Evolutionary conservation across 495 filamentous ascomycete genomes (phyloP).

Genomic region (Cercophora newfieldiana): DNA sequence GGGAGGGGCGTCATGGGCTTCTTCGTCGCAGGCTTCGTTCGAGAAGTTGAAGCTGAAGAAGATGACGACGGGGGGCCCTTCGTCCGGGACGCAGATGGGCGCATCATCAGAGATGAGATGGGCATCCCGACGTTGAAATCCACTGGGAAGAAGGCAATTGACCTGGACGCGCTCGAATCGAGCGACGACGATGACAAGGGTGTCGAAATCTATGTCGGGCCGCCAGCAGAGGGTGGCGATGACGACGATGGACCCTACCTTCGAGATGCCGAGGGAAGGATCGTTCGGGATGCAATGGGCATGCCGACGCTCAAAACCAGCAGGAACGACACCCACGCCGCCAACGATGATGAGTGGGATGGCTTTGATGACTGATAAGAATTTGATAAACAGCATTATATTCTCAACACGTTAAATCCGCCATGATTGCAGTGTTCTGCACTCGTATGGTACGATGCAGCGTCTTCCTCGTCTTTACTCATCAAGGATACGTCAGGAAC

Average conservation of each 20-base stretch:
- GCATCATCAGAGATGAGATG: constrained; percentile 37
- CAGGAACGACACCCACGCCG: constrained; percentile 8
- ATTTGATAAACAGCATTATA: not conserved
- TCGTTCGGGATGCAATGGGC: constrained; percentile 36
- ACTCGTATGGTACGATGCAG: not conserved
- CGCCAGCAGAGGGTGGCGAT: constrained; percentile 3
- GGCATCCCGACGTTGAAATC: constrained; percentile 45
- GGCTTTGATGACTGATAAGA: constrained; percentile 46
- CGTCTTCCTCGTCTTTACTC: not conserved
- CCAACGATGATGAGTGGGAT: constrained; percentile 45
- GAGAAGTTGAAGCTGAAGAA: constrained; percentile 31
- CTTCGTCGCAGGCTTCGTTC: constrained; percentile 49
- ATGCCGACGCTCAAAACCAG: constrained; percentile 41
- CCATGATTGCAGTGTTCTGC: not conserved
- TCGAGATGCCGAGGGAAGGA: constrained; percentile 31
- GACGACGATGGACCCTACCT: constrained; percentile 32
- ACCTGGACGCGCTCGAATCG: constrained; percentile 21
- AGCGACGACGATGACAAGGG: constrained; percentile 32
- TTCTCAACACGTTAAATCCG: not conserved
- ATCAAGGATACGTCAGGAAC: not conserved
- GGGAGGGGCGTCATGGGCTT: constrained; percentile 64
- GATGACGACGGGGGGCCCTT: constrained; percentile 34
- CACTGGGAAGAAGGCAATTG: constrained; percentile 25
- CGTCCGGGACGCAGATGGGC: constrained; percentile 39
- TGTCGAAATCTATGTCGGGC: constrained; percentile 24